Evolutionary conservation across 352 stramenopile genomes (phyloP).

Genomic region (Pseudoperonospora humuli): DNA sequence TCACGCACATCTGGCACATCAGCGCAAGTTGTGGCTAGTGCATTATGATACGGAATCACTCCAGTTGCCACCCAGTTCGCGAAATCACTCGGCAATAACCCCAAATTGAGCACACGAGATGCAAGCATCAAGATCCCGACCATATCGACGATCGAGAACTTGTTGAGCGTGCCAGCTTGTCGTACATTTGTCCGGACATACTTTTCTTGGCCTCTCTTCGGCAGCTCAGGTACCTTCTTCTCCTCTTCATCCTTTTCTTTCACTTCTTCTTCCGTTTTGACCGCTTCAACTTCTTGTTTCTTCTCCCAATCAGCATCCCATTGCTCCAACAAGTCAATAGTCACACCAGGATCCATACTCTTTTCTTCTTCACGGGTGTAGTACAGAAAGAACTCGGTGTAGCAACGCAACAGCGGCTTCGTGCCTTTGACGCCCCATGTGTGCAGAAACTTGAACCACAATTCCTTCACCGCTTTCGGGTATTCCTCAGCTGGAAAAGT

Average conservation of each 20-base stretch:
- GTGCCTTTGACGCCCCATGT: conserved; percentile 52
- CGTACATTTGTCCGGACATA: conserved; percentile 2
- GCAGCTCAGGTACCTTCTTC: not conserved
- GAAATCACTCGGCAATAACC: conserved; percentile 53
- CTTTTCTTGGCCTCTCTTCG: not conserved
- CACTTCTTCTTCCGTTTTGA: not conserved
- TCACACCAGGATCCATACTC: conserved; percentile 43
- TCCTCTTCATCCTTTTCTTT: not conserved
- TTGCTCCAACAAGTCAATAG: conserved; percentile 56
- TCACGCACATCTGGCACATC: conserved; percentile 35
- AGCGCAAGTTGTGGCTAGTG: conserved; percentile 39
- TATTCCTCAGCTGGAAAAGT: conserved; percentile 38
- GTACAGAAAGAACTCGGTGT: conserved; percentile 58
- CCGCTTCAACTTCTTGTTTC: conserved; percentile 7
- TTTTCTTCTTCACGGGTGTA: conserved; percentile 22
- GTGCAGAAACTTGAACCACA: conserved; percentile 68
- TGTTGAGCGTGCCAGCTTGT: conserved; percentile 24
- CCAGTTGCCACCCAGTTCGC: conserved; percentile 49
- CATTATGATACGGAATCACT: conserved; percentile 58
- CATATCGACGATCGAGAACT: conserved; percentile 51
- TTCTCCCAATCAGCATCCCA: conserved; percentile 49
- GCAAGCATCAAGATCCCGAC: conserved; percentile 55
- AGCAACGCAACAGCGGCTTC: conserved; percentile 56
- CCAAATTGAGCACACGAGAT: conserved; percentile 54
- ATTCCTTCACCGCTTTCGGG: conserved; percentile 34